phyloP scores from a whole-genome alignment of 192 early-diverging fungal genomes.

The Linnemannia elongata region DNA sequence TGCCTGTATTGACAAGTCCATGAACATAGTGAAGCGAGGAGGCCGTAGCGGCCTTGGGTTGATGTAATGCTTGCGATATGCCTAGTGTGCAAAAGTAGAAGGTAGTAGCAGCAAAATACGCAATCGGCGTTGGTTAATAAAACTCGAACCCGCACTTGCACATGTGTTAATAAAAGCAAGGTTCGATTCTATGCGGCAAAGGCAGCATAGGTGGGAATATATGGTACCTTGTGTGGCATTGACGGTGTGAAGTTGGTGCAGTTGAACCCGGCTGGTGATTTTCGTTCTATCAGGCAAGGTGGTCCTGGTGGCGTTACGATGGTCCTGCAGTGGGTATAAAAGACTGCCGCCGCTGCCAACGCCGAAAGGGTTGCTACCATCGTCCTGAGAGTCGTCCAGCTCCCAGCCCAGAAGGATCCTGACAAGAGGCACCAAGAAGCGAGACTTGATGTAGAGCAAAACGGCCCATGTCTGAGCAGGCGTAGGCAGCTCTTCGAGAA shows the following conservation, averaged over 20 bases:
- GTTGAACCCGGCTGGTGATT: slow-evolving; percentile 49
- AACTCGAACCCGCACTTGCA: not conserved
- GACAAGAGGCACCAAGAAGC: slow-evolving; percentile 24
- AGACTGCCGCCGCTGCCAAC: not conserved
- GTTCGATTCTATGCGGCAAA: not conserved
- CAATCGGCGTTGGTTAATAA: not conserved
- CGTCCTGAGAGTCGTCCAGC: not conserved
- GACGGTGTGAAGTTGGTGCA: slow-evolving; percentile 29
- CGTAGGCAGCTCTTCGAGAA: slow-evolving; percentile 28
- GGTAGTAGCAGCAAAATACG: not conserved
- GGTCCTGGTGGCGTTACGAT: slow-evolving; percentile 27
- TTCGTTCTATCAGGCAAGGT: slow-evolving; percentile 29
- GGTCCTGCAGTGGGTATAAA: slow-evolving; percentile 13
- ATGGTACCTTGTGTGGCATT: slow-evolving; percentile 22
- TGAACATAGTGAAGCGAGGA: slow-evolving; percentile 55
- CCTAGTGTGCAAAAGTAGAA: not conserved
- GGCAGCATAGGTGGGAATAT: not conserved
- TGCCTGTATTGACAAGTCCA: slow-evolving; percentile 91
- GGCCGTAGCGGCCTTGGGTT: slow-evolving; percentile 6
- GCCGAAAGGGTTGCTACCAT: not conserved
- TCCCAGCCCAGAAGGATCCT: slow-evolving; percentile 47
- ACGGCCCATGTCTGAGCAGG: slow-evolving; percentile 15
- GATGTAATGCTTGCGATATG: slow-evolving; percentile 21
- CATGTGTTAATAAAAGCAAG: not conserved
- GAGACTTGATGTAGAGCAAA: slow-evolving; percentile 6